Evolutionary conservation across 78 protist genomes (phyloP), one percentile per base, ranked within the genome.

Genomic region (Paulinella micropora): DNA sequence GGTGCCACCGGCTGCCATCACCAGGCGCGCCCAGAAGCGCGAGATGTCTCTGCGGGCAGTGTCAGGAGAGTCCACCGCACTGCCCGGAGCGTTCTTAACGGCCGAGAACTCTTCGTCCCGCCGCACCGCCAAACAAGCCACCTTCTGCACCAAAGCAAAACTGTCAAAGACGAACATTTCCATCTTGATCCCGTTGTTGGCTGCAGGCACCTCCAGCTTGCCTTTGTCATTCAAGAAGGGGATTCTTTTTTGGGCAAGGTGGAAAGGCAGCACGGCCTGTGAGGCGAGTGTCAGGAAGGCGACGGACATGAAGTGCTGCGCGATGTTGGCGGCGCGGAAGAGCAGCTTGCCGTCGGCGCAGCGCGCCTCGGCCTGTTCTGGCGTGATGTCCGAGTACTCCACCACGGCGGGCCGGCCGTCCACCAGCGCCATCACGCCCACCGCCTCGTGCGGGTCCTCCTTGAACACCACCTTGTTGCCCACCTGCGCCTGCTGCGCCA

Each of bases 151-250:
- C n/a, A n/a, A n/a, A n/a, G n/a, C n/a, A n/a, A n/a, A 64, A 29
- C 29, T 37, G 89, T 92, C 93, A 34, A 89, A 92, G 28, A 92
- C 87, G 41, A 92, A 92, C 31, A 81, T 6, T 85, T 92, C 93
- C 29, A 89, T 39, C 83, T 92, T 92, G 83, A 83, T 69, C 29
- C 77, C 93, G 86, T 86, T 87, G 4, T 69, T 69, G 34, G 31
- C 9, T 1, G 79, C n/a, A 26, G 89, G 89, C 9, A 26, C 1
- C 35, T 1, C 6, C 38, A 69, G 89, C 39, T 1, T n/a, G 38
- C 31, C 64, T 0, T 34, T 0, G 40, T 87, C 86, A 1, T n/a
- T n/a, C n/a, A 23, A 0, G 86, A 9, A 39, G 67, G 90, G 87
- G 83, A 91, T 81, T 3, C 39, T 41, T 79, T 91, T 91, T 4